Base-by-base conservation (phyloP, 805 yeast genomes). In the Pichia heedii region DNA sequence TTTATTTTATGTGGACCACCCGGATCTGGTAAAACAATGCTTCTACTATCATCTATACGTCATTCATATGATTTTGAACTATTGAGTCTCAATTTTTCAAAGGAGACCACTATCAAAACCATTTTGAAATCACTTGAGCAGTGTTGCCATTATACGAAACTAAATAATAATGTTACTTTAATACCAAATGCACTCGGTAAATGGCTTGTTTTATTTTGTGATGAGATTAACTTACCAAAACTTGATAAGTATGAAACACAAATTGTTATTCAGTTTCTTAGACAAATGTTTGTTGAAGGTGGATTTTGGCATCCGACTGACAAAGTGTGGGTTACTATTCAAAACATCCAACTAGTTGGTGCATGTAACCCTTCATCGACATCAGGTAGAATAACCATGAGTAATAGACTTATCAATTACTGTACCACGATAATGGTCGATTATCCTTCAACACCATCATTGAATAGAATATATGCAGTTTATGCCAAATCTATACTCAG, bases 21-120 rank as follows among this genome's bases (percentile, higher is more conserved):
- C 0, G 97, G 97, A 4, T 83, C 96, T 0, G 97, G 97, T 45
- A 90, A 90, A 57, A 89, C 97, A 0, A 89, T 90, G 97, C 79
- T 89, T 0, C 62, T 90, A 18, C 70, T 85, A 50, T 76, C 81
- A 38, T 79, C 87, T 0, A 57, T 90, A 34, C 65, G 84, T 37
- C 68, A 67, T 42, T 70, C 82, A 0, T 71, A 79, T 0, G 68
- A 72, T 15, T 66, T 77, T 46, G 83, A 78, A 19, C 65, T 87
- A 3, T 69, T 79, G 3, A 76, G 86, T 5, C 59, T 90, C 51
- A 90, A 87, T 53, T 87, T 89, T 54, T 86, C 96, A 2, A 84
- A 84, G 49, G 88, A 84, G 18, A 81, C 95, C 0, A 65, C 80
- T 0, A 84, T 90, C 0, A 65, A 62, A 1, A 63, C 79, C 5